Evolutionary conservation across 345 rosid species (phyloP).

Genomic region (Sapria himalayana): DNA sequence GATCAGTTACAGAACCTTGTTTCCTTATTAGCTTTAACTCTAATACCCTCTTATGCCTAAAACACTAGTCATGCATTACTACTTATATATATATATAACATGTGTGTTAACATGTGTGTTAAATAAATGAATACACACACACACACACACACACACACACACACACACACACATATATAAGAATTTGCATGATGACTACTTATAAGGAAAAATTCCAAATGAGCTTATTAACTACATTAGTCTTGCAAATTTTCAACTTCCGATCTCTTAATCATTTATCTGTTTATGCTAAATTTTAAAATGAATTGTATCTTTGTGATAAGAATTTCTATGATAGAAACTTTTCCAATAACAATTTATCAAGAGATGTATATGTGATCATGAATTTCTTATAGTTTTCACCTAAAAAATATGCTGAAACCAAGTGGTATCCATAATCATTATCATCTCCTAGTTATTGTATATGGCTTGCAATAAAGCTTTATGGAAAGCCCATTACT

Average conservation of each 20-base stretch:
- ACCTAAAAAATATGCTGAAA: constrained; percentile 38
- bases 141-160: too few relatives aligned
- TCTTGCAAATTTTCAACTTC: constrained; percentile 36
- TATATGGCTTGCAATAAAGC: constrained; percentile 22
- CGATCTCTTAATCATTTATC: neutral
- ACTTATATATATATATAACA: too few relatives aligned
- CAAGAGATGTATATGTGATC: constrained; percentile 39
- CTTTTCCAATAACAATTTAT: constrained; percentile 67
- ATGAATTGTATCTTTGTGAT: neutral
- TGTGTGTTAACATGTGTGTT: too few relatives aligned
- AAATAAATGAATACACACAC: too few relatives aligned
- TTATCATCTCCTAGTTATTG: too few relatives aligned
- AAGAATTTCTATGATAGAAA: constrained; percentile 20
- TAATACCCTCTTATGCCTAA: neutral
- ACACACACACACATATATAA: too few relatives aligned
- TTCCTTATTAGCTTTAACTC: constrained; percentile 35
- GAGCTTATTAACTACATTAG: constrained; percentile 70
- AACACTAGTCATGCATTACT: neutral
- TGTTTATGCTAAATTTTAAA: neutral
- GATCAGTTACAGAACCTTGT: constrained; percentile 66
- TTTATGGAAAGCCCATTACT: constrained; percentile 61
- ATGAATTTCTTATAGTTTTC: constrained; percentile 53
- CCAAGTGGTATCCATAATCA: too few relatives aligned
- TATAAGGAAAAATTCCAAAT: constrained; percentile 64
- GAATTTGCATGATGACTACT: constrained; percentile 45